Conservation (phyloP, 225 moss, liverwort and hornwort species). For the Ulota crispa region DNA sequence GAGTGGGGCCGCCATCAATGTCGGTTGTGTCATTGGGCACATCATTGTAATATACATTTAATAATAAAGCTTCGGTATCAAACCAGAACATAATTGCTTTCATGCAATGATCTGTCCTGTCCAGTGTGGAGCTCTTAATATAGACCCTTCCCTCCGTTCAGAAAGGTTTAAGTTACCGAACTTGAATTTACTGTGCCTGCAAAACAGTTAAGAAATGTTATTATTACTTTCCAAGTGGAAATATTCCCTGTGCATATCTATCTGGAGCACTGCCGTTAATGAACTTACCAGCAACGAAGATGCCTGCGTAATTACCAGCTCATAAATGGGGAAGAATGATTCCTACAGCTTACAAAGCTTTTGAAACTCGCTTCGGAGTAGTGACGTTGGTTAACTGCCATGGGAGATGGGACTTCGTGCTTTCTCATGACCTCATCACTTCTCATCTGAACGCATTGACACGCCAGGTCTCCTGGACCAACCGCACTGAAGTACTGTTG, state of each 20-base stretch:
- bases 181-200: conserved; percentile 19
- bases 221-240: background rate
- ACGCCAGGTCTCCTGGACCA: conserved; percentile 23
- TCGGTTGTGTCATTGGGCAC: conserved; percentile 8
- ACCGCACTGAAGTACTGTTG: conserved; percentile 32
- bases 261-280: background rate
- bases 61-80: conserved; percentile 25
- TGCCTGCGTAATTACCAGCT: conserved; percentile 7
- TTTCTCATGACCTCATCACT: conserved; percentile 16
- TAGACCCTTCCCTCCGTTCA: background rate
- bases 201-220: conserved; percentile 12
- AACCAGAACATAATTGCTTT: conserved; percentile 19
- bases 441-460: conserved; percentile 34
- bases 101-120: conserved; percentile 18
- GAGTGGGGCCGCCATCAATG: conserved; percentile 4
- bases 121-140: background rate
- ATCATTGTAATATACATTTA: conserved; percentile 20
- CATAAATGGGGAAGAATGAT: conserved; percentile 23
- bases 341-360: background rate
- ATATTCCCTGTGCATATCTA: conserved; percentile 1
- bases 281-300: conserved; percentile 18
- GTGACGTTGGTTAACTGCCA: conserved; percentile 11
- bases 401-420: background rate
- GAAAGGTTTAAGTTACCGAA: conserved; percentile 16
- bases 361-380: background rate